Evolutionary conservation across 495 filamentous ascomycete species (phyloP).

Genomic region (Podospora pseudopauciseta): DNA sequence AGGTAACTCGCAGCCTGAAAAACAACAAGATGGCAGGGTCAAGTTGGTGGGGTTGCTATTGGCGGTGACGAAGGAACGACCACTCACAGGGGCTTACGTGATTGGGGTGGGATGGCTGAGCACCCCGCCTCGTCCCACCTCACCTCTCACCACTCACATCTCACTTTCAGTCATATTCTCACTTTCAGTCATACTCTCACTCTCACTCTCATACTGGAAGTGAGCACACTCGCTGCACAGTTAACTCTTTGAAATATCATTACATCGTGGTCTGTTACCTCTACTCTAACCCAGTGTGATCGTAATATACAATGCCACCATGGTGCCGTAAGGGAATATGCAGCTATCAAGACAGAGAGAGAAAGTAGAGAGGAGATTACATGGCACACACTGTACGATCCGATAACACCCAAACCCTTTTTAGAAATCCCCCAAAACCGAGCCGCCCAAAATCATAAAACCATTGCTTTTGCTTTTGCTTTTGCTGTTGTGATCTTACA

Average conservation of each 20-base stretch:
- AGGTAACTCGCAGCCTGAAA: constrained; percentile 19
- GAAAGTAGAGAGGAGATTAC: constrained; percentile 37
- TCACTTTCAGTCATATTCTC: not conserved
- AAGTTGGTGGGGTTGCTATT: constrained; percentile 26
- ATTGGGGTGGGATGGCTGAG: constrained; percentile 4
- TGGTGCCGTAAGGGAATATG: constrained; percentile 22
- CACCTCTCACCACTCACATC: not conserved
- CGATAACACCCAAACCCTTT: constrained; percentile 31
- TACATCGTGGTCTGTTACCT: constrained; percentile 17
- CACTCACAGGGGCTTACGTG: constrained; percentile 18
- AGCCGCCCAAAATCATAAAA: constrained; percentile 32
- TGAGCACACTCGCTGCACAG: too few relatives aligned
- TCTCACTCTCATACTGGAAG: too few relatives aligned
- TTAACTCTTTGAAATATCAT: constrained; percentile 3
- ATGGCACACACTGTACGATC: constrained; percentile 32
- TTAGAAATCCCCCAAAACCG: constrained; percentile 28
- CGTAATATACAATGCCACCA: constrained; percentile 30
- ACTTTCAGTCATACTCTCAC: not conserved
- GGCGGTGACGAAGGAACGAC: constrained; percentile 16
- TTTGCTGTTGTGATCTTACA: constrained; percentile 35
- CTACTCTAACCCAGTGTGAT: constrained; percentile 33
- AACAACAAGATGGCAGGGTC: constrained; percentile 23
- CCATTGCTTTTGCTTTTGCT: constrained; percentile 17
- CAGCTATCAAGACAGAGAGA: constrained; percentile 25
- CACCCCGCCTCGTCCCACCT: not conserved